phyloP scores from a whole-genome alignment of 2,329 filamentous ascomycete genomes.

The Alternaria sp. region DNA sequence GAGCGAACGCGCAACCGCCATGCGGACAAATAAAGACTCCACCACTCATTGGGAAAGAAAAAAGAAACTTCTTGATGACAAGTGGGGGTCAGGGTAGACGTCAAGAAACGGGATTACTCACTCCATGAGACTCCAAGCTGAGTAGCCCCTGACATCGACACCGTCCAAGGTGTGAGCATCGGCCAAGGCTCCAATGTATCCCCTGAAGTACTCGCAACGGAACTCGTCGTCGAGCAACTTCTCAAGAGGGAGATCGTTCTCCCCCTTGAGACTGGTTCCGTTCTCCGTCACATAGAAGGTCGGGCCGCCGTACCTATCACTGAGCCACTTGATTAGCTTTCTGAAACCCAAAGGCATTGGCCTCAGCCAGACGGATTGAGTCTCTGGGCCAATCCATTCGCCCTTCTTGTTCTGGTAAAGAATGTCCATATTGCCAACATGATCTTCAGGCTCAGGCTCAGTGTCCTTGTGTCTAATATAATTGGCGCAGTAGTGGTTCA shows the following conservation, averaged over 20 bases:
- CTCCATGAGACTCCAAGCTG: conserved; percentile 89
- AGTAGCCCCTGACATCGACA: conserved; percentile 80
- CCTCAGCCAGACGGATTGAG: conserved; percentile 80
- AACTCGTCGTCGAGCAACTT: conserved; percentile 82
- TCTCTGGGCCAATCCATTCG: conserved; percentile 79
- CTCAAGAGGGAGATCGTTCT: conserved; percentile 75
- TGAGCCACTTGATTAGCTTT: conserved; percentile 64
- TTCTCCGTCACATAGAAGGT: conserved; percentile 90
- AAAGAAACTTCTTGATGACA: not conserved
- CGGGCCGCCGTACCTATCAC: conserved; percentile 75
- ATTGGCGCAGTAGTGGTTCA: conserved; percentile 93
- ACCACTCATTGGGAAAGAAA: not conserved
- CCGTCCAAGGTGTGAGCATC: conserved; percentile 73
- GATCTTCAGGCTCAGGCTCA: conserved; percentile 68
- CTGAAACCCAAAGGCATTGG: conserved; percentile 79
- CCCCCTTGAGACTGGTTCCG: conserved; percentile 81
- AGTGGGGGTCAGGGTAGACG: conserved; percentile 1
- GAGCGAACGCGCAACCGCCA: not conserved
- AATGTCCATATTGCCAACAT: conserved; percentile 76
- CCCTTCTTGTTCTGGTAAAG: conserved; percentile 74
- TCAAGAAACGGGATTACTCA: conserved; percentile 48
- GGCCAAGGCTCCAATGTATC: conserved; percentile 78
- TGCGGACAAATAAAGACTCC: not conserved
- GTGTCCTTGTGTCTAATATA: conserved; percentile 77
- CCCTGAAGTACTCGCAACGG: conserved; percentile 77